phyloP scores from a whole-genome alignment of 306 rosid species.

The Prunus mira region DNA sequence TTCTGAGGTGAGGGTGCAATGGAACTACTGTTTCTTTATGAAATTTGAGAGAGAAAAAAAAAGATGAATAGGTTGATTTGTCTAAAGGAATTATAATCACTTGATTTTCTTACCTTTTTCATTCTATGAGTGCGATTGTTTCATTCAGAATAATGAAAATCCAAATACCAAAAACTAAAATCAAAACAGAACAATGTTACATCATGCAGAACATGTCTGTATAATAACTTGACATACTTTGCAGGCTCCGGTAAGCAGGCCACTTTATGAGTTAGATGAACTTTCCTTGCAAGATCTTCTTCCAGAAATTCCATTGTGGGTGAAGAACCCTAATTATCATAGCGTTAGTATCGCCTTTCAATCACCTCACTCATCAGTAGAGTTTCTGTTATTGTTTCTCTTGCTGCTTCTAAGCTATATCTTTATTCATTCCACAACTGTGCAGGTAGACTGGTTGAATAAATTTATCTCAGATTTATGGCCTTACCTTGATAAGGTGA shows the following conservation, averaged over 20 bases:
- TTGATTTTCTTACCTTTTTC: not conserved
- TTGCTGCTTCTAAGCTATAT: not conserved
- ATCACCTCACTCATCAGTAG: not conserved
- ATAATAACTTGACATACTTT: conserved; percentile 23
- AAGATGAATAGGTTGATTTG: not conserved
- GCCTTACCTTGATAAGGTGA: conserved; percentile 76
- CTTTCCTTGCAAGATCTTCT: conserved; percentile 53
- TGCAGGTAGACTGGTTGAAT: conserved; percentile 80
- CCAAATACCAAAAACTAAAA: not conserved
- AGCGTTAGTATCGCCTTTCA: conserved; percentile 47
- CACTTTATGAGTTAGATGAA: conserved; percentile 61
- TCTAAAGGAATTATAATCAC: too few species aligned
- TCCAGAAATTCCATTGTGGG: conserved; percentile 80
- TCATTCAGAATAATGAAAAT: not conserved
- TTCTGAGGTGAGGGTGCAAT: not conserved
- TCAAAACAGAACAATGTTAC: not conserved
- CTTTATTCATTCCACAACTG: conserved; percentile 10
- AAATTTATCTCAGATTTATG: conserved; percentile 55
- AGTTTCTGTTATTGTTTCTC: not conserved
- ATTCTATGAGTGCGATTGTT: not conserved
- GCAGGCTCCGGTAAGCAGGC: conserved; percentile 59
- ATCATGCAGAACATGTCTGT: not conserved
- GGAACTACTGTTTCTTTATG: not conserved
- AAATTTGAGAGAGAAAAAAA: not conserved
- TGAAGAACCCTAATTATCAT: conserved; percentile 78